Conservation (phyloP, 176 grass and related monocot genomes). For the Luzula sylvatica region DNA sequence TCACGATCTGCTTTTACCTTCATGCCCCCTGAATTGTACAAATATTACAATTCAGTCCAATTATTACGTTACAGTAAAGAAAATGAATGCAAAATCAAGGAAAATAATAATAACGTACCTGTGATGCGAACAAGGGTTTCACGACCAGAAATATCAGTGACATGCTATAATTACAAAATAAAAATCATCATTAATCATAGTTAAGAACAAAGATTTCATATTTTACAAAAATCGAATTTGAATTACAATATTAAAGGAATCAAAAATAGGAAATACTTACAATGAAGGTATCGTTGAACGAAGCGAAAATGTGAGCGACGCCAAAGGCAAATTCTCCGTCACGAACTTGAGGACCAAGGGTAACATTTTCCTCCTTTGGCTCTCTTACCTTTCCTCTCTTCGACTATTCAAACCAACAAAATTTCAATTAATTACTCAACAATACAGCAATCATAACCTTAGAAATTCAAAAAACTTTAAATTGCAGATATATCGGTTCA, state of each 20-base stretch:
- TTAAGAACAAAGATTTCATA: too few species aligned
- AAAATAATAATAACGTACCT: conserved; percentile 25
- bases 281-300: conserved; percentile 82
- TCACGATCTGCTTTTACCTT: conserved; percentile 95
- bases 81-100: not conserved
- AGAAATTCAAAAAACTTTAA: too few species aligned
- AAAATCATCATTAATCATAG: not conserved
- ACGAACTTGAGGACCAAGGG: conserved; percentile 60
- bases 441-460: too few species aligned
- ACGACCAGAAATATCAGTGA: conserved; percentile 72
- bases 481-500: too few species aligned
- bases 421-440: not conserved
- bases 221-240: not conserved
- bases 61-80: not conserved
- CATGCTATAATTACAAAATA: conserved; percentile 37
- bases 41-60: conserved; percentile 3
- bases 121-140: conserved; percentile 79
- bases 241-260: not conserved
- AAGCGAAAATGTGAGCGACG: conserved; percentile 69
- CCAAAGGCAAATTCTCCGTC: conserved; percentile 77
- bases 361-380: conserved; percentile 79
- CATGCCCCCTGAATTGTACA: conserved; percentile 51
- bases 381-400: conserved; percentile 64
- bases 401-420: conserved; percentile 27
- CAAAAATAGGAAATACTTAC: conserved; percentile 19